Base-by-base conservation (phyloP, 768 basidiomycete species). In the Trametes gibbosa region DNA sequence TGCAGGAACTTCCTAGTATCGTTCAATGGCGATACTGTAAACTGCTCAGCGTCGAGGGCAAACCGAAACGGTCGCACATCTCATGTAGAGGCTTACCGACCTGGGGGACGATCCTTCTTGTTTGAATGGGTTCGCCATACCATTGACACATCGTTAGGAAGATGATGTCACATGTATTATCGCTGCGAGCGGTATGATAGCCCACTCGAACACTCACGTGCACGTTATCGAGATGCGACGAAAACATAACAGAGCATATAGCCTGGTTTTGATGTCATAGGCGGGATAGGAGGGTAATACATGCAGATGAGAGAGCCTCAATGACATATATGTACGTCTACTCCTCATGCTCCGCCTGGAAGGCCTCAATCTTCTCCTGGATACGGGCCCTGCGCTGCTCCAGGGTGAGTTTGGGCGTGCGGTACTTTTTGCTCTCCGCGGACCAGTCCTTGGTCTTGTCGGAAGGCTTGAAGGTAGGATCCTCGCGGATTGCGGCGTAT, bases 381-480 rank as follows among this genome's bases (percentile, higher is more conserved):
- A 99, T 92, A 59, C 81, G 82, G 64, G 79, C 85, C 74, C 84
- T 82, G 72, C 95, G 87, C 79, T 96, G 77, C 48, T 81, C 92
- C 66, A 81, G 69, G 37, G 85, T 92, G 72, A 94, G 87, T 73
- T 80, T 90, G 70, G 66, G 64, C 58, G 76, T 75, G 75, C 83
- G 82, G 82, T 82, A 81, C 74, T 95, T 93, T 69, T 81, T 72
- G 58, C 79, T 76, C 75, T 97, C 96, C 32, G 88, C 80, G 73
- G 89, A 93, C 95, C 95, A 98, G 78, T 95, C 92, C 69, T 82
- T 82, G 41, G 86, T 75, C 79, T 98, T 97, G 62, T 95, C 90
- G 39, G 89, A 85, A 50, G 92, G 87, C 75, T 91, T 86, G 84
- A 95, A 95, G 21, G 77, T 75, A 47, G 97, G 96, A 72, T 97